phyloP scores from a whole-genome alignment of 768 basidiomycete genomes.

The Tylopilus sp. region DNA sequence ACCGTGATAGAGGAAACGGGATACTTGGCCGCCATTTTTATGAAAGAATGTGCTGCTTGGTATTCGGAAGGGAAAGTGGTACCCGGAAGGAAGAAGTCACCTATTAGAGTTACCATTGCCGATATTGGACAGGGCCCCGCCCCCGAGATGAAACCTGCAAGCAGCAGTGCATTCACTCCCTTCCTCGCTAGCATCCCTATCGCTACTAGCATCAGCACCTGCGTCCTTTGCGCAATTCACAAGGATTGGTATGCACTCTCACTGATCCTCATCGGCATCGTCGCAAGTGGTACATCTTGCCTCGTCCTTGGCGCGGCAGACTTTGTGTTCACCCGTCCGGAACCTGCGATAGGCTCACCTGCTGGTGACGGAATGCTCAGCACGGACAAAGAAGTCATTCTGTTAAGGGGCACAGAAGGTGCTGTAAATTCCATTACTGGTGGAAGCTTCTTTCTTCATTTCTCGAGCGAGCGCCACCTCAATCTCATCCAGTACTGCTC shows the following conservation, averaged over 20 bases:
- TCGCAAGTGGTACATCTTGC: conserved; percentile 27
- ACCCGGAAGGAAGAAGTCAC: conserved; percentile 7
- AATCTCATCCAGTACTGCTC: conserved; percentile 16
- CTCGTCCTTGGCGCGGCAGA: conserved; percentile 23
- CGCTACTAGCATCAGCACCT: conserved; percentile 15
- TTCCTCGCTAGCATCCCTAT: conserved; percentile 21
- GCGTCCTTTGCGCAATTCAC: too few species aligned
- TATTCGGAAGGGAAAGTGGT: conserved; percentile 8
- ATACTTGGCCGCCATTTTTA: conserved; percentile 54
- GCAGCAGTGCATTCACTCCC: neutral
- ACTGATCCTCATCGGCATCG: conserved; percentile 28
- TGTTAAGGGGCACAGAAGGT: conserved; percentile 29
- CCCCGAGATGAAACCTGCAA: conserved; percentile 3
- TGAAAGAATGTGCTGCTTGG: conserved; percentile 15
- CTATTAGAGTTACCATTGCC: conserved; percentile 6
- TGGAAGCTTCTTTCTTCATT: conserved; percentile 25
- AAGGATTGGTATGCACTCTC: conserved; percentile 27
- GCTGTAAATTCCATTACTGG: too few species aligned
- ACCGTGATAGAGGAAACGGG: too few species aligned
- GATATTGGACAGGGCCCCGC: conserved; percentile 9
- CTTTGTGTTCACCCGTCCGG: conserved; percentile 20
- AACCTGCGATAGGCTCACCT: conserved; percentile 24
- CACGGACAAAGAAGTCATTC: conserved; percentile 16
- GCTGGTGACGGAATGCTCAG: conserved; percentile 30
- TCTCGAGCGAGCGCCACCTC: conserved; percentile 10